Percentiles rank a stretch among this genome's conserved stretches.
phyloP scores from a whole-genome alignment of 768 basidiomycete genomes.

The Boletus patriciae region DNA sequence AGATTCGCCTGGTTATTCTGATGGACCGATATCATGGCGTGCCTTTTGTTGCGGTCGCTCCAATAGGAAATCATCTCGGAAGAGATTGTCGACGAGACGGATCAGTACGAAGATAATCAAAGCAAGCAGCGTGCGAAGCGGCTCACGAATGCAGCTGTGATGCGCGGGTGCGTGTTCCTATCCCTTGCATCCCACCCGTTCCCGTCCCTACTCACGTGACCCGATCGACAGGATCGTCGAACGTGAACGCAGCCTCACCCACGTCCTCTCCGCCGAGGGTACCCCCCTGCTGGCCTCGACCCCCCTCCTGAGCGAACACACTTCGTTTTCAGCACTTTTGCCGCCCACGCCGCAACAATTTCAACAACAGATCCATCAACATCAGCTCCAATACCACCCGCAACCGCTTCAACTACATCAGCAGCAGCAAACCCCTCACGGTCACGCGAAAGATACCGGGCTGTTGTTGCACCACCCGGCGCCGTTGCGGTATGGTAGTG shows the following conservation, averaged over 20 bases:
- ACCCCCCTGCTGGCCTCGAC: slow-evolving; percentile 36
- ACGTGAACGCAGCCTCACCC: slow-evolving; percentile 42
- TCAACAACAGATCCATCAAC: slow-evolving; percentile 19
- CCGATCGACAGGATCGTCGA: slow-evolving; percentile 50
- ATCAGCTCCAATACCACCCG: slow-evolving; percentile 10
- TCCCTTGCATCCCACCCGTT: neutral
- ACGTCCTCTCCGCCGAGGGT: slow-evolving; percentile 31
- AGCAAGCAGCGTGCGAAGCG: slow-evolving; percentile 74
- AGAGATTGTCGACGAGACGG: slow-evolving; percentile 95
- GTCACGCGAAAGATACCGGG: slow-evolving; percentile 3
- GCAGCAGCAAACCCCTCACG: neutral
- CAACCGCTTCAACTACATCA: neutral
- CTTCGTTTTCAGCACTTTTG: slow-evolving; percentile 10
- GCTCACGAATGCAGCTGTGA: slow-evolving; percentile 68
- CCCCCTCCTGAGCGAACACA: slow-evolving; percentile 7
- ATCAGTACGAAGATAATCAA: slow-evolving; percentile 84
- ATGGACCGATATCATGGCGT: neutral
- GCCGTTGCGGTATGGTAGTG: slow-evolving; percentile 20
- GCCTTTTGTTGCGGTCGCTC: slow-evolving; percentile 1
- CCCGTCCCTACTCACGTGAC: neutral
- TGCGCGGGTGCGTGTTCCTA: slow-evolving; percentile 61
- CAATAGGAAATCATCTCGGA: slow-evolving; percentile 89
- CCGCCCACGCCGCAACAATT: slow-evolving; percentile 20
- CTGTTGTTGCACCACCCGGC: slow-evolving; percentile 3
- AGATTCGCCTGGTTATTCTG: neutral